These are phyloP conservation scores for Pseudoscleropodium purum DNA, from an alignment of 225 moss, liverwort and hornwort species.

Conservation along the genomic window DNA sequence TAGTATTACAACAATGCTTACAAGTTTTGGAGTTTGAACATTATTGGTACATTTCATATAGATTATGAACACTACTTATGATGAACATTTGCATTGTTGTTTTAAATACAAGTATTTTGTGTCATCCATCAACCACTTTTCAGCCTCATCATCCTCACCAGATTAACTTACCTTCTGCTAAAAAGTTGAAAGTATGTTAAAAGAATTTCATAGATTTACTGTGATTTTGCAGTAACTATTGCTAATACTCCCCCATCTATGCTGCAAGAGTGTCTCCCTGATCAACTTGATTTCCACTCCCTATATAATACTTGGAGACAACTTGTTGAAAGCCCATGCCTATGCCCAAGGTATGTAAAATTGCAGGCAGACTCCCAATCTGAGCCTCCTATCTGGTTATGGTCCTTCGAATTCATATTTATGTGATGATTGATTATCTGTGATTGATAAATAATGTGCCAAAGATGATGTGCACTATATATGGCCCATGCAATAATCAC, in stretches of 20 bases:
- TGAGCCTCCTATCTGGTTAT: background rate
- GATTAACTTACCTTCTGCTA: background rate
- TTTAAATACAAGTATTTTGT: background rate
- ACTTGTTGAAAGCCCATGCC: background rate
- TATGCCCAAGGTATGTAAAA: background rate
- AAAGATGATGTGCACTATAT: background rate
- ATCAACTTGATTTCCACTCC: background rate
- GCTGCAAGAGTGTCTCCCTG: background rate
- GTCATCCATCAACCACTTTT: background rate
- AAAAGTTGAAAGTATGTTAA: background rate
- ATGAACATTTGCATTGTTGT: background rate
- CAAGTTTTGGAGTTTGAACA: background rate
- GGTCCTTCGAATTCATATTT: background rate
- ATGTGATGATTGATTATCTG: background rate
- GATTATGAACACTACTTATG: background rate
- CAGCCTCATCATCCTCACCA: rapidly evolving
- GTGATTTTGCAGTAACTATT: background rate
- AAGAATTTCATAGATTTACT: background rate
- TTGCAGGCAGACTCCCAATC: background rate
- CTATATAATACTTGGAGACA: background rate
- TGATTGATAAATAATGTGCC: too few relatives aligned
- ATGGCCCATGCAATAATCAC: background rate
- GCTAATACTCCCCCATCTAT: background rate
- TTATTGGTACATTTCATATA: background rate
- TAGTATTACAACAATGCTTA: background rate